Percentiles rank a stretch among this genome's conserved stretches.
phyloP scores from a whole-genome alignment of 176 grass and related monocot species.

The Bonia amplexicaulis region DNA sequence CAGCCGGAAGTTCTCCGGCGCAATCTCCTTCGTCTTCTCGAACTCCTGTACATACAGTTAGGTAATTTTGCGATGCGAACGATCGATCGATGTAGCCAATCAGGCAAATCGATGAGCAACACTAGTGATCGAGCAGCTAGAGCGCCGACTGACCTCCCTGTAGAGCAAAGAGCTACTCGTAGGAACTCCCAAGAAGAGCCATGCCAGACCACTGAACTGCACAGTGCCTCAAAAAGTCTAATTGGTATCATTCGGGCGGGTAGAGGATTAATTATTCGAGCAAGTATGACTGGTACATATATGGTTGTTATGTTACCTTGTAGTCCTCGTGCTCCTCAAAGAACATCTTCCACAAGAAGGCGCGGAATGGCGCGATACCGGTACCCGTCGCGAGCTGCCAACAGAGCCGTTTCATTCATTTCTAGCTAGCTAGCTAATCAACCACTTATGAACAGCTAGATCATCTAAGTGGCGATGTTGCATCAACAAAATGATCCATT shows the following conservation, averaged over 20 bases:
- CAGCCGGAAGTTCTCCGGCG: slow-evolving; percentile 59
- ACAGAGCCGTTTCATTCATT: too few relatives aligned
- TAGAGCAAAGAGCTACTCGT: slow-evolving; percentile 82
- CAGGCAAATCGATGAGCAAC: background rate
- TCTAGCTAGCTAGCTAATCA: too few relatives aligned
- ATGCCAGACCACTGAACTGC: slow-evolving; percentile 81
- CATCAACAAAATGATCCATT: background rate
- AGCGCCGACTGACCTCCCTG: slow-evolving; percentile 44
- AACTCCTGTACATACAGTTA: slow-evolving; percentile 42
- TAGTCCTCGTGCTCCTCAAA: slow-evolving; percentile 88
- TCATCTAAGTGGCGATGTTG: too few relatives aligned
- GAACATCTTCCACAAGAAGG: slow-evolving; percentile 99
- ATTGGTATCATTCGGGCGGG: background rate
- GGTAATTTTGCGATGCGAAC: background rate
- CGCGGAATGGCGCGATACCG: slow-evolving; percentile 82
- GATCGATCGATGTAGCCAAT: too few relatives aligned
- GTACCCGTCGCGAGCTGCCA: slow-evolving; percentile 85
- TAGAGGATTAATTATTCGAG: background rate
- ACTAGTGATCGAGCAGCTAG: background rate
- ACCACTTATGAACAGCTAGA: too few relatives aligned
- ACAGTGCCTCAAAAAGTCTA: background rate
- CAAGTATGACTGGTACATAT: too few relatives aligned
- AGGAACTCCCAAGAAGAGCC: slow-evolving; percentile 92
- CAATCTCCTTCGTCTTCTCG: slow-evolving; percentile 69
- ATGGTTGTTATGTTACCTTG: slow-evolving; percentile 39